A percentile compares a stretch with the other conserved stretches of the same genome.
These are phyloP conservation scores for Aspergillus brunneoviolaceus DNA, from an alignment of 2,329 filamentous ascomycete species.

Conservation along the genomic window DNA sequence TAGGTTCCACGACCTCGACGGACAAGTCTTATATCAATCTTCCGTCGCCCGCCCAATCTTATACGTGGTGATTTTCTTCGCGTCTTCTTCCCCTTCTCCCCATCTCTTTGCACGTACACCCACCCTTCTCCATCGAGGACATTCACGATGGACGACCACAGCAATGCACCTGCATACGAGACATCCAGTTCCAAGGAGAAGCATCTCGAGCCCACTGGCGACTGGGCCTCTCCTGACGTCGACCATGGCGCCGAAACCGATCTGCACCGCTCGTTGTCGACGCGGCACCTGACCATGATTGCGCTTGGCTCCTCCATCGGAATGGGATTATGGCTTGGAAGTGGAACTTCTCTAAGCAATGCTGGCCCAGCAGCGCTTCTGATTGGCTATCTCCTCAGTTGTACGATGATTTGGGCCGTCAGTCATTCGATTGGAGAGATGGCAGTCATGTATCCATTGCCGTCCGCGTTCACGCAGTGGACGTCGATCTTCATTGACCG, in stretches of 20 bases:
- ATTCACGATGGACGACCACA: background rate
- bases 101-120: background rate
- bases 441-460: constrained; percentile 49
- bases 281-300: constrained; percentile 44
- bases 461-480: constrained; percentile 51
- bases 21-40: background rate
- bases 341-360: constrained; percentile 41
- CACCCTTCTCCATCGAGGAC: too few species aligned
- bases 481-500: constrained; percentile 47
- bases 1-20: background rate
- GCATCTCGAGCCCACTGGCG: background rate
- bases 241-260: constrained; percentile 31
- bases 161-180: background rate
- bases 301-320: constrained; percentile 45
- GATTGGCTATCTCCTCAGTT: constrained; percentile 45
- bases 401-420: constrained; percentile 46
- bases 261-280: constrained; percentile 42
- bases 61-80: background rate
- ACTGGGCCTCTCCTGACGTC: constrained; percentile 2
- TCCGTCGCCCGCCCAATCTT: background rate
- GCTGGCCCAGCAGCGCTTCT: constrained; percentile 49
- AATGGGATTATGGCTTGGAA: constrained; percentile 51
- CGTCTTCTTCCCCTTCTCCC: background rate
- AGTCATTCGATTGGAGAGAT: constrained; percentile 50
- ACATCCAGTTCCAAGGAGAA: constrained; percentile 4